Evolutionary conservation across 768 basidiomycete species (phyloP), one percentile per base, ranked within the genome.

Genomic region (Auricularia heimuer): DNA sequence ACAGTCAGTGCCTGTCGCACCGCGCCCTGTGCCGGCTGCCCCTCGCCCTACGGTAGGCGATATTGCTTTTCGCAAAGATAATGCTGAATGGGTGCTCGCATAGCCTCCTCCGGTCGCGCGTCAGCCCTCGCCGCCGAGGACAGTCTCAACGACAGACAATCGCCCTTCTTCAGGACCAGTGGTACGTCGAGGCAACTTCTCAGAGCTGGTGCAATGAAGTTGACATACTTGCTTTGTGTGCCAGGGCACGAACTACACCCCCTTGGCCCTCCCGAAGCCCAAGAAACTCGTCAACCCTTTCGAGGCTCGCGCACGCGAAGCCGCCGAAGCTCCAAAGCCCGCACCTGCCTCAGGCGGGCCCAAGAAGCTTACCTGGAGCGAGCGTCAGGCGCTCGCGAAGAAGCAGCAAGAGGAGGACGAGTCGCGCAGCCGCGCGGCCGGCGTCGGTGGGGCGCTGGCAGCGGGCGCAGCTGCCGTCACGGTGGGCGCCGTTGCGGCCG

Each of bases 311-410:
- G 3, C 80, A 83, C 62, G 82, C 83, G 70, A 80, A 82, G 63
- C 81, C 84, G 65, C 67, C 77, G n/a, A 76, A 77, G n/a, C 76
- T n/a, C 66, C 76, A 0, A 69, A 70, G 3, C 67, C 68, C n/a
- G 68, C 70, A 7, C 68, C 65, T 65, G 67, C 70, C 61, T 37
- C 66, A 64, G 77, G 77, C 24, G 83, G 81, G 0, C 65, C 78
- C 1, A 91, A 91, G 78, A 95, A 93, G 74, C 74, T 96, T 67
- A 96, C 95, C 0, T 98, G 96, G 96, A 89, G 84, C 65, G 90
- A 98, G 73, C 82, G 95, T 24, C 95, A 98, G 72, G 94, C 91
- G 0, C 77, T 88, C n/a, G 89, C 93, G 1, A 95, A 94, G 80
- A 88, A 88, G 72, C 90, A 92, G 69, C 79, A 82, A 16, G 90